A percentile compares a stretch with the other conserved stretches of the same genome.
phyloP scores from a whole-genome alignment of 805 yeast genomes.

The Sugiyamaella marilandica region DNA sequence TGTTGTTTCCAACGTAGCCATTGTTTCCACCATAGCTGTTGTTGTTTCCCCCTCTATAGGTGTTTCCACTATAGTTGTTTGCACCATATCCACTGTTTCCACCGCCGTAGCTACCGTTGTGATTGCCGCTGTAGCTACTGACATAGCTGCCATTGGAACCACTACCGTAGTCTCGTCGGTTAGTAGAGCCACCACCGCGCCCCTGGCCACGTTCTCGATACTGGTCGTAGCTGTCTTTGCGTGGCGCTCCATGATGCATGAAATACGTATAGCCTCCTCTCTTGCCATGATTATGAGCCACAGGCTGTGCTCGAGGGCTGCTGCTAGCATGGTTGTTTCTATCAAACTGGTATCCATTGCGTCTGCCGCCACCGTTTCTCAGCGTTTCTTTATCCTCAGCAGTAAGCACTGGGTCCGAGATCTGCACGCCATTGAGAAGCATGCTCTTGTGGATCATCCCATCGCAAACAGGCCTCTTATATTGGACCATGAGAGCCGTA shows the following conservation, averaged over 20 bases:
- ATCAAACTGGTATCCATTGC: conserved; percentile 16
- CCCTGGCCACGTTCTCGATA: conserved; percentile 14
- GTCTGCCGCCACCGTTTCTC: conserved; percentile 40
- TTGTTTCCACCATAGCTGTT: conserved; percentile 10
- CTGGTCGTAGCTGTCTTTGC: conserved; percentile 12
- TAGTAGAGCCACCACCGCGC: conserved; percentile 1
- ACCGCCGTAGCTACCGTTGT: conserved; percentile 17
- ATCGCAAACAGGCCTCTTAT: conserved; percentile 41
- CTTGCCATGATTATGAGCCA: background rate
- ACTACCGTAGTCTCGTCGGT: background rate
- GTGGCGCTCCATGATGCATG: conserved; percentile 9
- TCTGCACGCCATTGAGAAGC: conserved; percentile 72
- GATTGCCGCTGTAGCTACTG: conserved; percentile 16
- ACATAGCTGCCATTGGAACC: conserved; percentile 9
- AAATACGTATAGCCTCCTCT: conserved; percentile 20
- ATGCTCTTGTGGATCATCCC: conserved; percentile 52
- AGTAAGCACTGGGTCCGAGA: conserved; percentile 56
- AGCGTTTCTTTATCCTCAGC: conserved; percentile 65
- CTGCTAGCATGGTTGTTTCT: conserved; percentile 15
- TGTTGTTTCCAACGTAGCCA: conserved; percentile 15
- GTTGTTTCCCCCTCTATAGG: conserved; percentile 16
- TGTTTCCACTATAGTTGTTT: background rate
- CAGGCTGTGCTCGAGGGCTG: conserved; percentile 9
- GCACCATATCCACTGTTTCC: conserved; percentile 9
- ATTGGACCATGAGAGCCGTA: conserved; percentile 43